Evolutionary conservation across 202 grass and related monocot genomes (phyloP), one percentile per base, ranked within the genome.

Genomic region (Hordeum pubiflorum): DNA sequence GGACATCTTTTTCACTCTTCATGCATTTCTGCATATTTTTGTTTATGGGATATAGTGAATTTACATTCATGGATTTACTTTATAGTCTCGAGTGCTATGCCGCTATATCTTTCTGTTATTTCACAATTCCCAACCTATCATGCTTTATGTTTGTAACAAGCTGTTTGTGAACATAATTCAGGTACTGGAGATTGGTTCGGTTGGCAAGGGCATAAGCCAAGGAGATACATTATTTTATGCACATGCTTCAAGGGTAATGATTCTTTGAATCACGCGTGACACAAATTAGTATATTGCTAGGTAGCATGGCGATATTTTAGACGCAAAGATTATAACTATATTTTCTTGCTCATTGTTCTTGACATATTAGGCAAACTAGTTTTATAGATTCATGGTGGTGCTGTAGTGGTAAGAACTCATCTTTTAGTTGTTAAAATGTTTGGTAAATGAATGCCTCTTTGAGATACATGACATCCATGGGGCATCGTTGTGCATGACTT

Each of bases 141-240:
- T 80, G 38, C 10, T n/a, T 88, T 24, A 62, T 76, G 56, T 78
- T 29, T 82, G 9, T 70, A 70, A 79, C 15, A 72, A 18, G 10
- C 24, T 0, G 22, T 66, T 82, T 77, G 0, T 54, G 58, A 6
- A 67, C 48, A 72, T 43, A 29, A 43, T 76, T 73, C 75, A 98
- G 96, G 87, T 98, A 58, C 20, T 98, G 78, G 96, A 98, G 84
- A 88, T 98, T 14, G 92, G 96, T 72, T 94, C 96, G 23, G 85
- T 98, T 59, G 96, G 95, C 37, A 93, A 98, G 86, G 86, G 85
- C 72, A 58, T 88, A 81, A 82, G 62, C 88, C 74, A 93, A 74
- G 80, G 70, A n/a, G 50, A 74, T 81, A 86, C 84, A 85, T 79
- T 88, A 73, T 98, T 95, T 82, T 91, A 88, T 88, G 81, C 87